A percentile compares a stretch with the other conserved stretches of the same genome.
Conservation (phyloP, 129 eudicot genomes). For the Rutidosis leptorrhynchoides region DNA sequence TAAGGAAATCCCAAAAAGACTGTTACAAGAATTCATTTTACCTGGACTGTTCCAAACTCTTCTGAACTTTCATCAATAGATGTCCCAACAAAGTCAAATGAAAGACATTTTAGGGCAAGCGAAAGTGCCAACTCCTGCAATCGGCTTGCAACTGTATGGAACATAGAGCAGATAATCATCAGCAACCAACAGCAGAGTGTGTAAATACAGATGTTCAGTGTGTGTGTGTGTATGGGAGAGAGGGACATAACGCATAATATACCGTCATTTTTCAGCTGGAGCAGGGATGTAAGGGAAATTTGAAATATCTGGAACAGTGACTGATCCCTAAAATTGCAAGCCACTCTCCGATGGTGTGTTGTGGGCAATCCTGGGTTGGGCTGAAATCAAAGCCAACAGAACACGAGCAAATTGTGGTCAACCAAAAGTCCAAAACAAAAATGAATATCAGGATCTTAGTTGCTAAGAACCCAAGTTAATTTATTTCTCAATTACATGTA, state of each 20-base stretch:
- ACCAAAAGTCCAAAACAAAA: too few species aligned
- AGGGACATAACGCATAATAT: too few species aligned
- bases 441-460: too few species aligned
- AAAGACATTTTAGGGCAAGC: conserved; percentile 79
- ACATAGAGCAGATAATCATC: too few species aligned
- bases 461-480: too few species aligned
- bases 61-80: conserved; percentile 98
- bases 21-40: conserved; percentile 20
- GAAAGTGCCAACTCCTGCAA: conserved; percentile 94
- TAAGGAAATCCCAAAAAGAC: too few species aligned
- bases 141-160: conserved; percentile 63
- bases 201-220: too few species aligned
- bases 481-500: too few species aligned
- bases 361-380: conserved; percentile 93
- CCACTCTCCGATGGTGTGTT: conserved; percentile 87
- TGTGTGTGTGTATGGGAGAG: too few species aligned
- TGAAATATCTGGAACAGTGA: conserved; percentile 82
- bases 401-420: too few species aligned
- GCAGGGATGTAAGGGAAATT: conserved; percentile 82
- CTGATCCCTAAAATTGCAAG: conserved; percentile 86
- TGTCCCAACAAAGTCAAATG: conserved; percentile 96
- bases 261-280: conserved; percentile 89
- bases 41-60: conserved; percentile 99
- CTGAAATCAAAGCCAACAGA: too few species aligned
- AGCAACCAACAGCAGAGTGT: too few species aligned